Evolutionary conservation across 257 asterid species (phyloP).

Genomic region (Primulina huaijiensis): DNA sequence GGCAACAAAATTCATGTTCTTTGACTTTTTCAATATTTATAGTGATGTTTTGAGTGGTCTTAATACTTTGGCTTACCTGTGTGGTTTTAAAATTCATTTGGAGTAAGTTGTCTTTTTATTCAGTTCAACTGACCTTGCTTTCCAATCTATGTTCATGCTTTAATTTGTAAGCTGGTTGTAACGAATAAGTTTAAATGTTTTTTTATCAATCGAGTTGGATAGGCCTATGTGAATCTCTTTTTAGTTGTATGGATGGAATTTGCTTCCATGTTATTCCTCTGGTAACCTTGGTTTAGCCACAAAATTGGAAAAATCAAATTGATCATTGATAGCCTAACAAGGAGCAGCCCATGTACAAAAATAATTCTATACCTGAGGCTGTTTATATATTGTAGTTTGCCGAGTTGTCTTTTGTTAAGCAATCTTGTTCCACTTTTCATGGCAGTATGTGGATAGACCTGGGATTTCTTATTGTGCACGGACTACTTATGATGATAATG

Average conservation of each 20-base stretch:
- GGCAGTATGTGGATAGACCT: slow-evolving; percentile 84
- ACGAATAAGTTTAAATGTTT: not conserved
- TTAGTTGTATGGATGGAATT: slow-evolving; percentile 6
- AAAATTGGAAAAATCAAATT: slow-evolving; percentile 7
- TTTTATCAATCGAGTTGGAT: not conserved
- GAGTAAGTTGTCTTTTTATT: slow-evolving; percentile 13
- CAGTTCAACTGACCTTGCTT: slow-evolving; percentile 1
- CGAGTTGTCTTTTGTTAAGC: slow-evolving; percentile 8
- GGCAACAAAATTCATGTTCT: not conserved
- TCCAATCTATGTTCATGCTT: not conserved
- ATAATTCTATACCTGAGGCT: not conserved
- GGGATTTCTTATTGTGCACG: slow-evolving; percentile 89
- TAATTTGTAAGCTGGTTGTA: not conserved
- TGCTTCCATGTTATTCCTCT: not conserved
- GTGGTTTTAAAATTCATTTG: not conserved
- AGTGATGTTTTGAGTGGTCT: not conserved
- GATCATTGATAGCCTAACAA: slow-evolving; percentile 11
- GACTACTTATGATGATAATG: slow-evolving; percentile 90
- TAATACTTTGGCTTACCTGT: slow-evolving; percentile 12
- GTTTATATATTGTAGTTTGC: slow-evolving; percentile 6
- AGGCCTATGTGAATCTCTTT: not conserved
- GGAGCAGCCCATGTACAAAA: not conserved
- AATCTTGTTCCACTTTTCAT: slow-evolving; percentile 17
- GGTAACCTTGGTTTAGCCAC: slow-evolving; percentile 9
- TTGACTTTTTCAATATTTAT: slow-evolving; percentile 11